Evolutionary conservation across 805 yeast species (phyloP).

Genomic region (Naumovozyma dairenensis): DNA sequence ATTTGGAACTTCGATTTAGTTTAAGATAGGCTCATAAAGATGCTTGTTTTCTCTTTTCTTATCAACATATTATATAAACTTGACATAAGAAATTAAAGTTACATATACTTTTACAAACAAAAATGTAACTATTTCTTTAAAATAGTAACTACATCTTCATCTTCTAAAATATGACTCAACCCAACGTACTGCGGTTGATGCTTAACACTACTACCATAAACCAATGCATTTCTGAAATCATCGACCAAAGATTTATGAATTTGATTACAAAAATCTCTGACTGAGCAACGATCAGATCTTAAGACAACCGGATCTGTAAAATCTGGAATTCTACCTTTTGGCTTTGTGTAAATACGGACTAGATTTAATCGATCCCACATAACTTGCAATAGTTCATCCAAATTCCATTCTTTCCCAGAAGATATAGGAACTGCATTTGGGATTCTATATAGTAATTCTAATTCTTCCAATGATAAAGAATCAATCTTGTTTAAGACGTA

Average conservation of each 20-base stretch:
- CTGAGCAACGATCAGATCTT: slow-evolving; percentile 69
- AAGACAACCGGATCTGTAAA: slow-evolving; percentile 91
- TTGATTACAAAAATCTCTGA: slow-evolving; percentile 92
- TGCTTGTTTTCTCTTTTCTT: no score
- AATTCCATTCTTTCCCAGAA: slow-evolving; percentile 92
- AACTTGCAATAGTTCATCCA: slow-evolving; percentile 84
- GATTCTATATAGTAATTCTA: slow-evolving; percentile 79
- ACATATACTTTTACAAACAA: neutral
- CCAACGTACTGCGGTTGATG: slow-evolving; percentile 98
- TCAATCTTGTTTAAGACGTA: slow-evolving; percentile 95
- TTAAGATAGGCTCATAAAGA: no score
- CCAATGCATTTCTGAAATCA: slow-evolving; percentile 87
- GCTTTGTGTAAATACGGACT: slow-evolving; percentile 95
- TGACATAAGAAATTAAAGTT: no score
- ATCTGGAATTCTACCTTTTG: slow-evolving; percentile 90
- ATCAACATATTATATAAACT: no score
- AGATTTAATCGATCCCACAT: slow-evolving; percentile 92
- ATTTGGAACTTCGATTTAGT: no score
- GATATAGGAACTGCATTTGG: slow-evolving; percentile 97
- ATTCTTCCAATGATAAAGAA: slow-evolving; percentile 86
- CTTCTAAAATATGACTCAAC: slow-evolving; percentile 69
- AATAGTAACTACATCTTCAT: slow-evolving; percentile 95
- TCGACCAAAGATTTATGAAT: slow-evolving; percentile 92
- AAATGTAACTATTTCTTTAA: slow-evolving; percentile 50
- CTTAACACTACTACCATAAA: slow-evolving; percentile 88